These are phyloP conservation scores for Linnemannia zychae DNA, from an alignment of 192 early-diverging fungal genomes.

Conservation along the genomic window DNA sequence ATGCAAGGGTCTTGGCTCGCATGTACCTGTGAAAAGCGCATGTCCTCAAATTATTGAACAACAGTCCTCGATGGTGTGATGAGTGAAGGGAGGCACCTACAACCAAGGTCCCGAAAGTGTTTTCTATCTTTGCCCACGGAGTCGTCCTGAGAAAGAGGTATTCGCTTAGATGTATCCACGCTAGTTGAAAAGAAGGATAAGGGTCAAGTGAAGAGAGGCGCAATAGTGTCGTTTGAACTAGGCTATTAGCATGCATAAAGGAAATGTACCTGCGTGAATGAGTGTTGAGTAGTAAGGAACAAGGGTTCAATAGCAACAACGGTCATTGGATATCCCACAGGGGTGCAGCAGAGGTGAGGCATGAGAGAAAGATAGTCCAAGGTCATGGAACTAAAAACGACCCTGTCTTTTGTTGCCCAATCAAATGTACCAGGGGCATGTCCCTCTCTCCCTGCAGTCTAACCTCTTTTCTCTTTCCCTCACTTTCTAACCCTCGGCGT, in stretches of 20 bases:
- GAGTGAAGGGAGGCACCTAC: not conserved
- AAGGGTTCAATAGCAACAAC: not conserved
- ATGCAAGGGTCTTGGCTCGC: not conserved
- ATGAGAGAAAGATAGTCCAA: too few species aligned
- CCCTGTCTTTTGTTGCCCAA: not conserved
- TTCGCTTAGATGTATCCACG: not conserved
- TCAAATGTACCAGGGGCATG: not conserved
- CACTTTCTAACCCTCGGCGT: not conserved
- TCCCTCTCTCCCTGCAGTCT: not conserved
- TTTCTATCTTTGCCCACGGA: not conserved
- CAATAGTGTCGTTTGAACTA: not conserved
- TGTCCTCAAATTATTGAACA: not conserved
- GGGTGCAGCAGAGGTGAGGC: not conserved
- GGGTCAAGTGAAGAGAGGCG: not conserved
- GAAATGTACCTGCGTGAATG: slow-evolving; percentile 3
- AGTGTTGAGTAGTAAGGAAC: not conserved
- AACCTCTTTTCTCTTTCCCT: not conserved
- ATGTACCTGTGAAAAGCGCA: not conserved
- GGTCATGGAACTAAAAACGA: not conserved
- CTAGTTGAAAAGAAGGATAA: not conserved
- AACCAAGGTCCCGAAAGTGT: too few species aligned
- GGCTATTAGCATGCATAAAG: not conserved
- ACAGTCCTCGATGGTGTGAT: not conserved
- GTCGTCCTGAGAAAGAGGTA: slow-evolving; percentile 6
- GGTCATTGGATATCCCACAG: not conserved